Percentiles rank a stretch among this genome's conserved stretches.
These are phyloP conservation scores for Cyberlindnera galapagoensis DNA, from an alignment of 805 yeast genomes.

Conservation along the genomic window DNA sequence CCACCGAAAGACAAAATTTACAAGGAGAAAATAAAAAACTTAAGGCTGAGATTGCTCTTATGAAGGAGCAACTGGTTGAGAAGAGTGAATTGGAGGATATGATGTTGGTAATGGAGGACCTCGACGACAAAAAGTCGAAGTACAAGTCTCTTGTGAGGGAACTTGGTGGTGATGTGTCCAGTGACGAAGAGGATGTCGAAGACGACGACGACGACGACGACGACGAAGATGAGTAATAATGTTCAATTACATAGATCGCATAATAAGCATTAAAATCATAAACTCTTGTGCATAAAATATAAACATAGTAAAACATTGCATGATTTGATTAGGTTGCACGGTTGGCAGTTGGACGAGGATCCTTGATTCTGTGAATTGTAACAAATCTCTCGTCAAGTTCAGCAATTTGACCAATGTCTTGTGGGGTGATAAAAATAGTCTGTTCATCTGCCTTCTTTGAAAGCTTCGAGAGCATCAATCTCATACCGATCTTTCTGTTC, in stretches of 20 bases:
- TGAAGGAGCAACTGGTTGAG: conserved; percentile 30
- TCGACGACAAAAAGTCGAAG: conserved; percentile 59
- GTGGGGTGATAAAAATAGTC: conserved; percentile 91
- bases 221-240: conserved; percentile 8
- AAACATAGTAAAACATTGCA: too few species aligned
- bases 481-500: conserved; percentile 74
- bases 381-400: conserved; percentile 58
- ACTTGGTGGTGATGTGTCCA: conserved; percentile 55
- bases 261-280: background rate
- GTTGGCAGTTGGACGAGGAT: conserved; percentile 27
- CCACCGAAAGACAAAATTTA: too few species aligned
- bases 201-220: conserved; percentile 51
- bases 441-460: conserved; percentile 63
- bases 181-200: conserved; percentile 66
- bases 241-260: background rate
- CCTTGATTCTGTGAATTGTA: conserved; percentile 54
- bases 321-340: too few species aligned
- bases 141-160: conserved; percentile 47
- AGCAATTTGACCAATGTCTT: conserved; percentile 64
- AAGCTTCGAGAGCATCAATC: conserved; percentile 64
- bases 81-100: conserved; percentile 63
- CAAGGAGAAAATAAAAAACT: background rate
- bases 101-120: conserved; percentile 67
- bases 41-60: background rate
- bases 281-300: too few species aligned